Conservation (phyloP, 176 grass and related monocot genomes). For the Carex scoparia region DNA sequence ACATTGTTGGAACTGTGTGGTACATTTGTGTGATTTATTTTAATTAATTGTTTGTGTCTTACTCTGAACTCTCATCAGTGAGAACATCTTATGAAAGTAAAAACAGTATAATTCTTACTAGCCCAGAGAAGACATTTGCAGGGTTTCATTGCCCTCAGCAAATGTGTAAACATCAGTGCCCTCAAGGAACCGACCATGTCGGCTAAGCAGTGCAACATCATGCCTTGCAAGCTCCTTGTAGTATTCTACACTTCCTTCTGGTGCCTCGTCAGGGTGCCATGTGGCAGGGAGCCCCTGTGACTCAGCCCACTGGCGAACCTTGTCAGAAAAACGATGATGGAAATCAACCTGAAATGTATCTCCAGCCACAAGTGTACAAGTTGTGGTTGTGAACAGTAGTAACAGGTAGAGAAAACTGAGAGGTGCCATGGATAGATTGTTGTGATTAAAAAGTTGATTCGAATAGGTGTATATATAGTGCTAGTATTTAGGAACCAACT, state of each 20-base stretch:
- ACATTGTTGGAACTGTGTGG: not conserved
- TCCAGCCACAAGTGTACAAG: not conserved
- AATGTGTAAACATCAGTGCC: constrained; percentile 32
- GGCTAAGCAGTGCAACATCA: constrained; percentile 37
- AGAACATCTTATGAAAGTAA: not conserved
- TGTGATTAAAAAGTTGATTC: not conserved
- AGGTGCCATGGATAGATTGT: constrained; percentile 7
- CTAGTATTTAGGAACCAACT: not conserved
- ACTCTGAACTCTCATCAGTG: not conserved
- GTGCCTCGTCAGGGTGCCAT: constrained; percentile 13
- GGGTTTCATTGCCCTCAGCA: constrained; percentile 51
- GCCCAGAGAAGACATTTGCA: constrained; percentile 1
- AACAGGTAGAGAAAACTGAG: not conserved
- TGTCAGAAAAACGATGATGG: constrained; percentile 65
- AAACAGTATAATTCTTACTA: constrained; percentile 19
- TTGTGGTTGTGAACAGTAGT: not conserved
- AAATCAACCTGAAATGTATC: constrained; percentile 53
- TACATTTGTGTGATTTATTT: not conserved
- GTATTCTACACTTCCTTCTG: constrained; percentile 50
- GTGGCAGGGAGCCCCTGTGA: constrained; percentile 29
- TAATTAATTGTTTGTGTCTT: not conserved
- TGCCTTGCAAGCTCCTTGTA: constrained; percentile 53
- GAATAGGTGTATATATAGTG: not conserved
- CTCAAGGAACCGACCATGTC: constrained; percentile 29
- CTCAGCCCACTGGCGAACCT: constrained; percentile 49